These are phyloP conservation scores for Albatrellus ellisii DNA, from an alignment of 768 basidiomycete genomes.

Conservation along the genomic window DNA sequence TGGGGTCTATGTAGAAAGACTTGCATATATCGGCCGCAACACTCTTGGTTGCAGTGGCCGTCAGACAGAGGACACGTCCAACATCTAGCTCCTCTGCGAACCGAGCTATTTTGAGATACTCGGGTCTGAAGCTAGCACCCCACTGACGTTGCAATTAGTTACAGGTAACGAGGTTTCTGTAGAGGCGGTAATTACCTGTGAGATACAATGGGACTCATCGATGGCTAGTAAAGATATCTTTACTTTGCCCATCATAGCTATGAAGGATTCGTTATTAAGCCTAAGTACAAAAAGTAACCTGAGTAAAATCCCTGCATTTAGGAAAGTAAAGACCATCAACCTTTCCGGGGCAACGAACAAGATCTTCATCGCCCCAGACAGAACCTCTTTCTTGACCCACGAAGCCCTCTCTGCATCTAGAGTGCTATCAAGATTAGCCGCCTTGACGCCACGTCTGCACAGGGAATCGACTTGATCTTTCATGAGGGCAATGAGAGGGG, in stretches of 20 bases:
- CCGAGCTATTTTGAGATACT: conserved; percentile 27
- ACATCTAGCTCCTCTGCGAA: conserved; percentile 33
- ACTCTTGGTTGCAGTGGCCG: conserved; percentile 30
- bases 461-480: conserved; percentile 29
- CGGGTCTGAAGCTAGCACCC: conserved; percentile 31
- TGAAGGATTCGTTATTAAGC: conserved; percentile 32
- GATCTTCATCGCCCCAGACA: conserved; percentile 29
- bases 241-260: conserved; percentile 29
- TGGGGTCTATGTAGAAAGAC: conserved; percentile 27
- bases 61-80: conserved; percentile 31
- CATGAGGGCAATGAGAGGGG: conserved; percentile 24
- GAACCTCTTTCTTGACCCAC: conserved; percentile 24
- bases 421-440: conserved; percentile 28
- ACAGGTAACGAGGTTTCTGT: neutral
- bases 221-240: conserved; percentile 34
- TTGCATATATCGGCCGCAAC: conserved; percentile 33
- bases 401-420: conserved; percentile 19
- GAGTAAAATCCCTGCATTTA: neutral
- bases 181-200: conserved; percentile 19
- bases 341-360: conserved; percentile 36
- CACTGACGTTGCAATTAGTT: conserved; percentile 18
- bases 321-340: conserved; percentile 8
- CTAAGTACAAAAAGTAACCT: conserved; percentile 12
- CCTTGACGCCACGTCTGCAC: conserved; percentile 21
- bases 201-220: conserved; percentile 37